Evolutionary conservation across 2,329 filamentous ascomycete species (phyloP), one percentile per base, ranked within the genome.

Genomic region (Orbilia oligospora): DNA sequence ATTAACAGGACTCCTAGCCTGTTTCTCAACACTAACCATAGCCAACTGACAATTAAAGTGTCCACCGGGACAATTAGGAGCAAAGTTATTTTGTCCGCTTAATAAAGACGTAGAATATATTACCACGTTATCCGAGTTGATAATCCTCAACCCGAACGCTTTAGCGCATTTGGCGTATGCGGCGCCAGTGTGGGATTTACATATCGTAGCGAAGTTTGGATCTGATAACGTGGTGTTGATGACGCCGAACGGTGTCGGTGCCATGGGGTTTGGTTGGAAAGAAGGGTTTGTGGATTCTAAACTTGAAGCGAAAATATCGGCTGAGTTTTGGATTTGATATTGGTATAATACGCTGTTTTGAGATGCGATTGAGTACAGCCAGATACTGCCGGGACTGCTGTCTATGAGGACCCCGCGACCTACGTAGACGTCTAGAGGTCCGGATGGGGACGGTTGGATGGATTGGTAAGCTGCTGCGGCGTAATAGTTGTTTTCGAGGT

Each of bases 401-500:
- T 71, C 68, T 5, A 71, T 71, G 12, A 63, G 49, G 1, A 71
- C 68, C 3, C 68, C 68, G 14, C 68, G 68, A 30, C 68, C 68
- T 6, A 71, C 68, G 38, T 71, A 71, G 41, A 71, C 33, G n/a
- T 44, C 38, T 5, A 71, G 44, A 10, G 67, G 53, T 18, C 12
- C 14, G 16, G 67, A 71, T 22, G 65, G 65, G n/a, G 67, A 53
- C 2, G 55, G 46, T 33, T 63, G 44, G 9, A 36, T 46, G 30
- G 48, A 51, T 55, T 71, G 68, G n/a, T 71, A 64, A 4, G 68
- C 44, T 22, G 56, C 68, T 27, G 68, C 41, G 10, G 55, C 55
- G 56, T 63, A 71, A 20, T 64, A 71, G 30, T 58, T 64, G 30
- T 71, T 71, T 30, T 71, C 68, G 20, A 71, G 55, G 55, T 63